Conservation (phyloP, 345 rosid genomes). For the Barbarea vulgaris region DNA sequence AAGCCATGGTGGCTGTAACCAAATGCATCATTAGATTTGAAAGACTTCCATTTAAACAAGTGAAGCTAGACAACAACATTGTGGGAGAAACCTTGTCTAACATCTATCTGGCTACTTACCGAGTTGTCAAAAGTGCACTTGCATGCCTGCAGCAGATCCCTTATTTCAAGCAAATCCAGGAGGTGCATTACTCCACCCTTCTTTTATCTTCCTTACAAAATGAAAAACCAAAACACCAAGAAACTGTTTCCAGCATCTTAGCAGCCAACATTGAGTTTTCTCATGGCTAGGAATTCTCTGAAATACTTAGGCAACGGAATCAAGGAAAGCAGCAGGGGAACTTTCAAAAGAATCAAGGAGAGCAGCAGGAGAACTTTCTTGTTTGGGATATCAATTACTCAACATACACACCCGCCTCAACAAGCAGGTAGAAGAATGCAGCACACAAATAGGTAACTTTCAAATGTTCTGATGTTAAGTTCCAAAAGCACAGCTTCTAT, state of each 20-base stretch:
- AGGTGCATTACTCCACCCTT: conserved; percentile 65
- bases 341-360: conserved; percentile 29
- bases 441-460: conserved; percentile 57
- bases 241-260: neutral
- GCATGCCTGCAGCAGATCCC: conserved; percentile 58
- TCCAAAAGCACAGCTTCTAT: neutral
- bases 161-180: conserved; percentile 51
- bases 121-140: conserved; percentile 62
- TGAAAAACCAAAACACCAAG: neutral
- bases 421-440: conserved; percentile 58
- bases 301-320: conserved; percentile 43
- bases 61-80: conserved; percentile 44
- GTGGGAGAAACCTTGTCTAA: conserved; percentile 48
- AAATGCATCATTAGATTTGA: conserved; percentile 62
- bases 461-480: conserved; percentile 6
- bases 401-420: conserved; percentile 47
- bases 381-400: conserved; percentile 55
- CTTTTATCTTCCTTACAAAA: neutral
- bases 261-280: conserved; percentile 28
- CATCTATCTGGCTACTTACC: conserved; percentile 61
- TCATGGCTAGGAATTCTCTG: conserved; percentile 33
- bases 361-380: conserved; percentile 71
- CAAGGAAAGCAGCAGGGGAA: neutral
- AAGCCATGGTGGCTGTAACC: conserved; percentile 57
- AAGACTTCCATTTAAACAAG: conserved; percentile 48